Conservation (phyloP, 2,329 filamentous ascomycete species). For the Ophiostoma piceae region DNA sequence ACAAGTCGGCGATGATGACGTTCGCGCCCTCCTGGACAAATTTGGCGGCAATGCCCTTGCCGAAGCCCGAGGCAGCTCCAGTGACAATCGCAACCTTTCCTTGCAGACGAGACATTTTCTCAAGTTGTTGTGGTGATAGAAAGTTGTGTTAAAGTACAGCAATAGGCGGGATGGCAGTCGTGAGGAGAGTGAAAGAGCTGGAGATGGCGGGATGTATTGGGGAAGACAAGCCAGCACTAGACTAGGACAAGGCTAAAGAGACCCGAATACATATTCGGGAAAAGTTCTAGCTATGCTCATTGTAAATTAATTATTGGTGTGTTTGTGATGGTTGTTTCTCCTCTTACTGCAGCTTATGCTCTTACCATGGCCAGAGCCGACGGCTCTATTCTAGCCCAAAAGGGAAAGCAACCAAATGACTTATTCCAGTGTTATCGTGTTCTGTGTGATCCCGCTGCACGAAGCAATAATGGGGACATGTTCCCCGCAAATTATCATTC, state of each 20-base stretch:
- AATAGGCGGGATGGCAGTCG: neutral
- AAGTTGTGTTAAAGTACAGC: neutral
- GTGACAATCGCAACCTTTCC: slow-evolving; percentile 55
- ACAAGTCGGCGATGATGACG: slow-evolving; percentile 43
- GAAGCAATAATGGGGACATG: neutral
- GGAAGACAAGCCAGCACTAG: neutral
- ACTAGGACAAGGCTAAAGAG: neutral
- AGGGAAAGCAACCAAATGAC: slow-evolving; percentile 20
- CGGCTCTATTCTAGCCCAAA: neutral
- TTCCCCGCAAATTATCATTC: neutral
- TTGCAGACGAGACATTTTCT: slow-evolving; percentile 37
- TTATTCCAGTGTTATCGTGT: neutral
- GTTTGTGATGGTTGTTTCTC: neutral
- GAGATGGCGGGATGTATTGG: neutral
- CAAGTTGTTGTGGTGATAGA: neutral
- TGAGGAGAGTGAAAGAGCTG: neutral
- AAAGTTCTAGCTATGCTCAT: neutral
- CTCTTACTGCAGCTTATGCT: neutral
- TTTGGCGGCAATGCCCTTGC: slow-evolving; percentile 48
- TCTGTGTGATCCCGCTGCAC: neutral
- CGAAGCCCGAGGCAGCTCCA: slow-evolving; percentile 51
- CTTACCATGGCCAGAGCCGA: neutral
- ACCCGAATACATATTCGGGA: neutral
- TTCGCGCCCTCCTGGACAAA: slow-evolving; percentile 28
- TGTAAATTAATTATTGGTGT: neutral